Evolutionary conservation across 495 filamentous ascomycete genomes (phyloP).

Genomic region (Penicillium pulvis): DNA sequence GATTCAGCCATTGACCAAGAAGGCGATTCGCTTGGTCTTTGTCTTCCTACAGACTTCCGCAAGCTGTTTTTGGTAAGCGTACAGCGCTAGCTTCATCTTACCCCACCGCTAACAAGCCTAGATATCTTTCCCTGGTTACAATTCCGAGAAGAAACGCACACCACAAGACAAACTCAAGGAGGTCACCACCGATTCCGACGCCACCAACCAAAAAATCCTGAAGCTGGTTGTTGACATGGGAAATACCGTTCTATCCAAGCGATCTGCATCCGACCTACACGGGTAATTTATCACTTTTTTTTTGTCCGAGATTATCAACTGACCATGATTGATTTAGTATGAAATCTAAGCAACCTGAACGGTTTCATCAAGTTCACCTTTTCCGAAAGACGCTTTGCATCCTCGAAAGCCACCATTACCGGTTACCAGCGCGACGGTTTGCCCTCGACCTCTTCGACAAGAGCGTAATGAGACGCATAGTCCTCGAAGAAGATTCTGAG

Average conservation of each 20-base stretch:
- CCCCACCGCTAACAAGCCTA: slow-evolving; percentile 19
- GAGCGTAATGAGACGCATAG: slow-evolving; percentile 77
- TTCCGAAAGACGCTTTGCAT: slow-evolving; percentile 83
- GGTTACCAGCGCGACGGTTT: slow-evolving; percentile 79
- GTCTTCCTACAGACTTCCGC: slow-evolving; percentile 76
- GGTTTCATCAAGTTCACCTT: slow-evolving; percentile 72
- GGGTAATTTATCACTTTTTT: slow-evolving; percentile 34
- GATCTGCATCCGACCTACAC: slow-evolving; percentile 71
- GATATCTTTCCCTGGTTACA: slow-evolving; percentile 42
- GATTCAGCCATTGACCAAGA: slow-evolving; percentile 83
- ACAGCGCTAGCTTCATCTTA: slow-evolving; percentile 12
- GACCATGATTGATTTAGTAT: slow-evolving; percentile 45
- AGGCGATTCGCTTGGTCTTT: slow-evolving; percentile 82
- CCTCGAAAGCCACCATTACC: slow-evolving; percentile 88
- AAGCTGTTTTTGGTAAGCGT: slow-evolving; percentile 69
- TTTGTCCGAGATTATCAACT: slow-evolving; percentile 9
- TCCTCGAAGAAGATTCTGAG: slow-evolving; percentile 65
- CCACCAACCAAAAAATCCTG: slow-evolving; percentile 70
- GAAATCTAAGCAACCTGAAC: slow-evolving; percentile 65
- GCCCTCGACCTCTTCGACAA: slow-evolving; percentile 94
- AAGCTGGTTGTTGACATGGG: slow-evolving; percentile 82
- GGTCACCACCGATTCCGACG: slow-evolving; percentile 61
- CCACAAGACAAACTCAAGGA: slow-evolving; percentile 45
- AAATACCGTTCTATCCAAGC: slow-evolving; percentile 83
- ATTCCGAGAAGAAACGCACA: slow-evolving; percentile 38